Base-by-base conservation (phyloP, 352 stramenopile genomes). In the Aphanomyces euteiches region DNA sequence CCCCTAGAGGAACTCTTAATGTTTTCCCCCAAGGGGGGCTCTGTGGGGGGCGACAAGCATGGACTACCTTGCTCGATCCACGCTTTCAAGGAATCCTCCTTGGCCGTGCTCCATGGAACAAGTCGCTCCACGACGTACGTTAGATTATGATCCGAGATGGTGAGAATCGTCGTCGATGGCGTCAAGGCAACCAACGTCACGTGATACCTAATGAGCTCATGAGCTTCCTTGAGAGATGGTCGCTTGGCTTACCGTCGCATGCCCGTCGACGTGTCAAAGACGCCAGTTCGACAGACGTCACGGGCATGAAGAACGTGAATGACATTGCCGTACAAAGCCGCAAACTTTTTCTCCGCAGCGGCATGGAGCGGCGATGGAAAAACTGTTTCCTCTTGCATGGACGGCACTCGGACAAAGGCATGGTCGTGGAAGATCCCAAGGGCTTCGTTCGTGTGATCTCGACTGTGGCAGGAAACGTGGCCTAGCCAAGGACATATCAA, bases 151-250 rank as follows among this genome's bases (percentile, higher is more conserved):
- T 41, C 43, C 4, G 19, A 43, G n/a, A 70, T 43, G 13, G 39
- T 8, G 34, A 70, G 17, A n/a, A 63, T 5, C 7, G 40, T 60
- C 5, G 45, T 70, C 12, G 3, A 12, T 61, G 54, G n/a, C 15
- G 8, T 36, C 13, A 15, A 4, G 5, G 47, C 64, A 38, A 70
- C 45, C 43, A 70, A 41, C 37, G 64, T 70, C 64, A 61, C 38
- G 13, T 43, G 64, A 4, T 21, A 8, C 15, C 56, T 53, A 4
- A 28, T 28, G 28, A 28, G 28, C 19, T 47, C 58, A 66, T 66
- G 12, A 43, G 8, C 28, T 28, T 28, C 28, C 28, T 0, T 28
- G 28, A 28, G 28, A 28, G 28, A 28, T 28, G 28, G 28, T 28
- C 28, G 28, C 28, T 28, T 39, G 7, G 57, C 61, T 15, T 39